Evolutionary conservation across 2,329 filamentous ascomycete genomes (phyloP), one percentile per base, ranked within the genome.

Genomic region (Fusarium sulawesiense): DNA sequence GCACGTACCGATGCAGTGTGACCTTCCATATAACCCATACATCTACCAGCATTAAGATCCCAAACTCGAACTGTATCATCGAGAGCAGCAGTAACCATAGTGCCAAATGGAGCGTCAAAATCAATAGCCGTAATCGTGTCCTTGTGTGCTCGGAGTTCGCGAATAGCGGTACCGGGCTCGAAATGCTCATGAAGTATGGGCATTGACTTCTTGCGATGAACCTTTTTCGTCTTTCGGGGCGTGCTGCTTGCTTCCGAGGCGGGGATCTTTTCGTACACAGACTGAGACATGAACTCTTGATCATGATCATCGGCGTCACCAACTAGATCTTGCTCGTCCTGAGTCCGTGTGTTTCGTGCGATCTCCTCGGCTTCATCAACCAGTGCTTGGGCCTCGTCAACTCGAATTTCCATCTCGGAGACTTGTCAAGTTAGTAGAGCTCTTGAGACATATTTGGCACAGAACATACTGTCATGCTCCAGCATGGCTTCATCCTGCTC

Each of bases 71-170:
- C 92, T 2, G 93, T 94, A 79, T 99, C 96, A 78, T 99, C 96
- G 75, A 98, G 83, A 12, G 94, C 93, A 12, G 96, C 92, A 10
- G 94, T 95, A 8, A 98, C 93, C 88, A 98, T 89, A 21, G 93
- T 97, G 18, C 96, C 96, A 79, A 98, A 98, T 0, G 96, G 96
- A n/a, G 92, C 92, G 78, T 99, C 96, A 79, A 99, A 99, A 81
- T 98, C 96, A 66, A 99, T 80, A 10, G 95, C 92, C 1, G 94
- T 97, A 67, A 99, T 92, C 61, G 87, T 88, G 78, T 99, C 96
- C 55, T 89, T 90, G 79, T 99, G 96, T 4, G 95, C 94, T 72
- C 93, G 91, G 60, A 98, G 87, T 78, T 98, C 93, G 72, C 92
- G 92, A 75, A 99, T 97, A 75, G 88, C 89, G 34, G 93, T 94